Conservation (phyloP, 2,329 filamentous ascomycete species). For the Cryphonectria carpinicola region DNA sequence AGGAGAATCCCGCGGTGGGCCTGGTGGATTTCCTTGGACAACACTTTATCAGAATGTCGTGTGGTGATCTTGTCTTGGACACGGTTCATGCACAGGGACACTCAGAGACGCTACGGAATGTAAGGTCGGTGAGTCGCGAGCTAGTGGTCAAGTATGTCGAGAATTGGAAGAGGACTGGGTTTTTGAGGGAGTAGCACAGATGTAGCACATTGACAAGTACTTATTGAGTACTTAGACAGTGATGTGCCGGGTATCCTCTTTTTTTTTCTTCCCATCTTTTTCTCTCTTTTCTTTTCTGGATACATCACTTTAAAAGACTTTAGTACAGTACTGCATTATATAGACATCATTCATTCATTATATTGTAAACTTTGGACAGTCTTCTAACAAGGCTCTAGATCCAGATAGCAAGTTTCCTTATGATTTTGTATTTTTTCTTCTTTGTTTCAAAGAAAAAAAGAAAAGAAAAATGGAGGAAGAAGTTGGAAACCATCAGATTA, state of each 20-base stretch:
- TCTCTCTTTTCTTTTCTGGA: not conserved
- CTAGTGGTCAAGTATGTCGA: not conserved
- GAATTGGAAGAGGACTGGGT: not conserved
- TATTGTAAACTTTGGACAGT: too few species aligned
- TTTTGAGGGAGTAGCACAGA: not conserved
- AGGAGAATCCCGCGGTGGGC: slow-evolving; percentile 34
- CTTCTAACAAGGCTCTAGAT: too few species aligned
- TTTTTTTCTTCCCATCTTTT: not conserved
- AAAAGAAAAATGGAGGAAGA: too few species aligned
- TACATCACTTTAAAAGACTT: too few species aligned
- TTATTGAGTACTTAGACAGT: not conserved
- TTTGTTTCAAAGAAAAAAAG: too few species aligned
- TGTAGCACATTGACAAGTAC: not conserved
- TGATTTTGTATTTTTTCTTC: too few species aligned
- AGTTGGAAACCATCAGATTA: too few species aligned
- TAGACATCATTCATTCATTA: too few species aligned
- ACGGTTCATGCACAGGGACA: slow-evolving; percentile 34
- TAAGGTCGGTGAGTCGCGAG: not conserved
- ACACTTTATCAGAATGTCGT: slow-evolving; percentile 38
- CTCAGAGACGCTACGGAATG: slow-evolving; percentile 19
- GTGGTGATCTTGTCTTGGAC: slow-evolving; percentile 37
- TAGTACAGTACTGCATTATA: too few species aligned
- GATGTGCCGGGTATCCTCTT: not conserved
- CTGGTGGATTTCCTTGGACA: slow-evolving; percentile 37
- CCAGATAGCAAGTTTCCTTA: too few species aligned